A percentile compares a stretch with the other conserved stretches of the same genome.
Evolutionary conservation across 768 basidiomycete species (phyloP).

Genomic region (Suillus hirtellus): DNA sequence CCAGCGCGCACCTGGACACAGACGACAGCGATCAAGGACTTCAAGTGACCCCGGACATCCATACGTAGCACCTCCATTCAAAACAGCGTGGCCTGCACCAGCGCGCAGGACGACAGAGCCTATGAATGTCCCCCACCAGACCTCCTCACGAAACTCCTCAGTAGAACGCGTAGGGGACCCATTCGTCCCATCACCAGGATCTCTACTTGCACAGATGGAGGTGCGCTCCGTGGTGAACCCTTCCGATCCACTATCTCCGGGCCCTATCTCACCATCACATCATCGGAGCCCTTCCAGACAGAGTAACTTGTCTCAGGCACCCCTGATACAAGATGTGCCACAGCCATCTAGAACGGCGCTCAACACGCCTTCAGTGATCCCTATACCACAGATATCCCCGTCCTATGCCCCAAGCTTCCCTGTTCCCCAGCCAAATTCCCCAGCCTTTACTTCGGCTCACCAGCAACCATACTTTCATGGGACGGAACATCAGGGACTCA

Average conservation of each 20-base stretch:
- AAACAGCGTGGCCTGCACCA: constrained; percentile 26
- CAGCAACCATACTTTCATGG: constrained; percentile 11
- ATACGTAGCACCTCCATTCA: constrained; percentile 25
- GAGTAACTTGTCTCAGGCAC: constrained; percentile 18
- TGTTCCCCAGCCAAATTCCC: constrained; percentile 8
- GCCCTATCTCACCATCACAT: constrained; percentile 19
- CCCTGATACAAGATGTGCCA: constrained; percentile 20
- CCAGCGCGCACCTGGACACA: constrained; percentile 14
- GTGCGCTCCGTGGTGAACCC: constrained; percentile 13
- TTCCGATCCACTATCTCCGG: constrained; percentile 21
- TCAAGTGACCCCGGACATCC: constrained; percentile 27
- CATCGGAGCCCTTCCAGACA: constrained; percentile 23
- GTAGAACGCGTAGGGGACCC: constrained; percentile 20
- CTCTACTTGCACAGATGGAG: constrained; percentile 14
- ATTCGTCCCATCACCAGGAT: constrained; percentile 15
- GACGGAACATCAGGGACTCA: constrained; percentile 24
- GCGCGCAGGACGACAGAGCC: constrained; percentile 25
- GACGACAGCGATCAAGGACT: constrained; percentile 18
- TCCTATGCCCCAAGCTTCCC: constrained; percentile 5
- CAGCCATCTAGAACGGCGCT: constrained; percentile 23
- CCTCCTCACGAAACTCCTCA: constrained; percentile 26
- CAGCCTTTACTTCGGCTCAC: constrained; percentile 5
- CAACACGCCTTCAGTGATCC: constrained; percentile 13
- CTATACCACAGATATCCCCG: constrained; percentile 16
- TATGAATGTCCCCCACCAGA: constrained; percentile 9